Evolutionary conservation across 1,284 basidiomycete species (phyloP), one percentile per base, ranked within the genome.

Genomic region (Sparassis latifolia): DNA sequence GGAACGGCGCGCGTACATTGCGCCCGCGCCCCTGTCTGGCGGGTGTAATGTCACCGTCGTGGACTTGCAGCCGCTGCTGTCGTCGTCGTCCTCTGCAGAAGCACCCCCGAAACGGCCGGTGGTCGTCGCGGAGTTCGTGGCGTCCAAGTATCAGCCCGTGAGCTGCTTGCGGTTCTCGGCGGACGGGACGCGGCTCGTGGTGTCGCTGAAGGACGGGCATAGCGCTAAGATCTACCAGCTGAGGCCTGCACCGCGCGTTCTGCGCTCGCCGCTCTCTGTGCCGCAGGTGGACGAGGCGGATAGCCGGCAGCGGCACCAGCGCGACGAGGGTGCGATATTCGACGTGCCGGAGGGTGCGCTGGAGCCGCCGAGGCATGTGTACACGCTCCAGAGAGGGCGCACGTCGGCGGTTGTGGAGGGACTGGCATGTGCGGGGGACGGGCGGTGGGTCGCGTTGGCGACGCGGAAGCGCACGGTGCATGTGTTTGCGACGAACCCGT

Each of bases 401-500:
- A 92, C 89, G 6, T 71, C 75, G 1, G 89, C 84, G 2, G 66
- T 78, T 2, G 77, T 92, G 3, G 79, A 84, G 47, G 63, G 64
- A 9, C 67, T 81, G n/a, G 72, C 67, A 45, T 83, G 82, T 72
- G 77, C 82, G 2, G 60, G 65, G 0, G 86, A 89, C 58, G 82
- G 81, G 27, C 69, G 84, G 31, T 92, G 87, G 83, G 68, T 86
- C 4, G 86, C 81, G 0, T 69, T 92, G 33, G 79, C 78, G 2
- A 91, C 80, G 45, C 62, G 72, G 59, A 82, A 82, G 57, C 65
- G 83, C 44, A 85, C 79, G 0, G 63, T 84, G 40, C 87, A 94
- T 67, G 68, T 92, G 0, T 93, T 89, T 62, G 79, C 86, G 6
- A 72, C 86, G 27, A 85, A 88, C 60, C 88, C 89, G 0, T 82